These are phyloP conservation scores for Diplodia seriata DNA, from an alignment of 2,329 filamentous ascomycete genomes.

Conservation along the genomic window DNA sequence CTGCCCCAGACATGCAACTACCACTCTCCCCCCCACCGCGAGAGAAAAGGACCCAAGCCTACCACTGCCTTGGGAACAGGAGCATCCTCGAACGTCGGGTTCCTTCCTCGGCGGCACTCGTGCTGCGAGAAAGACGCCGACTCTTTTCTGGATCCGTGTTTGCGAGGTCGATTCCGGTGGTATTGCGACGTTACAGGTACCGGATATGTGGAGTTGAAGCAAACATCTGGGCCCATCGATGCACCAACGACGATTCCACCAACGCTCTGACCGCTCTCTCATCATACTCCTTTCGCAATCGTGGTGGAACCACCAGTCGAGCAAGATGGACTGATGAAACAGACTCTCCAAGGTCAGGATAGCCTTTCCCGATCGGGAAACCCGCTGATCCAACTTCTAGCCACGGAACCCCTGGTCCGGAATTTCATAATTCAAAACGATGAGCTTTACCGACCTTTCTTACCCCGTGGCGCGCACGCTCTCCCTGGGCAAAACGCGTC, in stretches of 20 bases:
- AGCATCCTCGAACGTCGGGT: constrained; percentile 7
- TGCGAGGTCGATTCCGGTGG: no score
- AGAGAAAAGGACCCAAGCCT: neutral
- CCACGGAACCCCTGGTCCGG: neutral
- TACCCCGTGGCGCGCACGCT: neutral
- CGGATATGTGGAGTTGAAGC: no score
- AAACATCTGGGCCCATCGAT: neutral
- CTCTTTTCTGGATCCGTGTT: neutral
- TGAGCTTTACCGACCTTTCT: no score
- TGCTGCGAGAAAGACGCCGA: neutral
- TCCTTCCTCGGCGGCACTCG: neutral
- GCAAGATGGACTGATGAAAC: no score
- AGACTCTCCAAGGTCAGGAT: neutral
- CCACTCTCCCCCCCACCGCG: neutral
- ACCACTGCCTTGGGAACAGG: neutral
- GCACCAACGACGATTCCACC: no score
- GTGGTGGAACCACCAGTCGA: no score
- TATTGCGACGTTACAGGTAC: no score
- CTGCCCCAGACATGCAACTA: neutral
- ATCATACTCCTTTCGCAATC: no score
- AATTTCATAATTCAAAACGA: no score
- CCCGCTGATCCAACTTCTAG: neutral
- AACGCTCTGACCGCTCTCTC: no score
- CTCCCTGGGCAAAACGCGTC: no score
- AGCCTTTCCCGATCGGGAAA: neutral